Evolutionary conservation across 2,329 filamentous ascomycete genomes (phyloP).

Genomic region (Plenodomus tracheiphilus): DNA sequence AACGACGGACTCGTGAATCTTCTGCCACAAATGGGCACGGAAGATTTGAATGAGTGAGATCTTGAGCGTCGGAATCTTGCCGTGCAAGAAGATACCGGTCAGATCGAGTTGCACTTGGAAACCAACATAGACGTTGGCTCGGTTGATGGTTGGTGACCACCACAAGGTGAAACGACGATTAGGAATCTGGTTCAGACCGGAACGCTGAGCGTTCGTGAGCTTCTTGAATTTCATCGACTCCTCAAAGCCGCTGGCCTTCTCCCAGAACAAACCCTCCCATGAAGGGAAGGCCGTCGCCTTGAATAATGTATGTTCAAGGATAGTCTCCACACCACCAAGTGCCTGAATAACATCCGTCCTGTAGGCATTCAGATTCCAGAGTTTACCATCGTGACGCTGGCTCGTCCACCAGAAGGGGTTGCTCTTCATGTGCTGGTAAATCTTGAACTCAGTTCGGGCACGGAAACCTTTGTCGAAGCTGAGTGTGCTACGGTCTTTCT

Average conservation of each 20-base stretch:
- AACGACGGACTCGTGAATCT: conserved; percentile 97
- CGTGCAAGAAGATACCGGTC: conserved; percentile 98
- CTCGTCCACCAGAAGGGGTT: conserved; percentile 99
- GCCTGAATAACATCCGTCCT: conserved; percentile 97
- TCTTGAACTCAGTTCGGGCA: conserved; percentile 93
- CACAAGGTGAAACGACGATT: conserved; percentile 98
- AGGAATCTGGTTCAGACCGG: conserved; percentile 96
- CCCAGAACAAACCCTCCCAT: conserved; percentile 97
- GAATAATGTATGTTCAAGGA: conserved; percentile 94
- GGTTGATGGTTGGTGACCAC: conserved; percentile 92
- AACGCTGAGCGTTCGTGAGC: conserved; percentile 93
- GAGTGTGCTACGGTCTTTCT: conserved; percentile 94
- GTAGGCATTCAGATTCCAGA: conserved; percentile 97
- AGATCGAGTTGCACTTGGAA: conserved; percentile 98
- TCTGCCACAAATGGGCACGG: conserved; percentile 99
- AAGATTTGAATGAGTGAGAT: conserved; percentile 99
- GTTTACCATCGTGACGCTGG: conserved; percentile 92
- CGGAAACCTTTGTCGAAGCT: conserved; percentile 99
- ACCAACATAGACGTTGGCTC: conserved; percentile 97
- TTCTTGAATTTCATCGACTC: conserved; percentile 97
- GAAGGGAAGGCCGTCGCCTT: conserved; percentile 95
- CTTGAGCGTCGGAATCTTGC: conserved; percentile 97
- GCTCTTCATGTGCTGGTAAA: conserved; percentile 98
- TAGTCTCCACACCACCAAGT: conserved; percentile 94
- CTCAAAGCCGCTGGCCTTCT: conserved; percentile 57